A percentile compares a stretch with the other conserved stretches of the same genome.
Conservation (phyloP, 2,329 filamentous ascomycete genomes). For the Lasiodiplodia hormozganensis region DNA sequence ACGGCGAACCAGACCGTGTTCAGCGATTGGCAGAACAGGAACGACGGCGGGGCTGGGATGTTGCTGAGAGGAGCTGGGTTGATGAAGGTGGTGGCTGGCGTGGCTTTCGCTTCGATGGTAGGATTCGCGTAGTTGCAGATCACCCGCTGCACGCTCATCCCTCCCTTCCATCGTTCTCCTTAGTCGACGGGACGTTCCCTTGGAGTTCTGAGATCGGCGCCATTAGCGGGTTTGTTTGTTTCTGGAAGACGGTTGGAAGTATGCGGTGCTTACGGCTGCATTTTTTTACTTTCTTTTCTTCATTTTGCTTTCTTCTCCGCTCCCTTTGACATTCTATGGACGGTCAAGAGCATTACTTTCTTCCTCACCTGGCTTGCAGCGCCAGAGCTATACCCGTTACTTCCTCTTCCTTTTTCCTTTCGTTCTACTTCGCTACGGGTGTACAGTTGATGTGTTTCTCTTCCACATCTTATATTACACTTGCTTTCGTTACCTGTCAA, state of each 20-base stretch:
- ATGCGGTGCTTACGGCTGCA: background rate
- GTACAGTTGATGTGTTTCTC: background rate
- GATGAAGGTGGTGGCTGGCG: background rate
- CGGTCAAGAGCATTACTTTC: background rate
- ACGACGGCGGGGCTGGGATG: background rate
- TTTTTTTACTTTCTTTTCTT: background rate
- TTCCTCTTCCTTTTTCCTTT: background rate
- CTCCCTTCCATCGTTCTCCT: background rate
- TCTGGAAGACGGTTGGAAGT: background rate
- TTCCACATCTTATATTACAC: background rate
- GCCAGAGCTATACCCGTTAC: no score
- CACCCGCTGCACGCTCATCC: background rate
- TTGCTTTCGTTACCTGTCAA: background rate
- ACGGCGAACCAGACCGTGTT: conserved; percentile 42
- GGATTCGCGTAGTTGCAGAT: conserved; percentile 11
- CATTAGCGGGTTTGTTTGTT: background rate
- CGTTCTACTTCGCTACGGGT: background rate
- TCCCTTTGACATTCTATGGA: background rate
- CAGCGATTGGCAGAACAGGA: conserved; percentile 19
- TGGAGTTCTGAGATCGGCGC: background rate
- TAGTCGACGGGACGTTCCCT: background rate
- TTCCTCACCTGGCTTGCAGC: background rate
- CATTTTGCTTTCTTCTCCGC: background rate
- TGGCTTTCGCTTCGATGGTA: conserved; percentile 20
- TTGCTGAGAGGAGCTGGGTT: background rate